Evolutionary conservation across 805 yeast species (phyloP).

Genomic region (Nakazawaea sp.): DNA sequence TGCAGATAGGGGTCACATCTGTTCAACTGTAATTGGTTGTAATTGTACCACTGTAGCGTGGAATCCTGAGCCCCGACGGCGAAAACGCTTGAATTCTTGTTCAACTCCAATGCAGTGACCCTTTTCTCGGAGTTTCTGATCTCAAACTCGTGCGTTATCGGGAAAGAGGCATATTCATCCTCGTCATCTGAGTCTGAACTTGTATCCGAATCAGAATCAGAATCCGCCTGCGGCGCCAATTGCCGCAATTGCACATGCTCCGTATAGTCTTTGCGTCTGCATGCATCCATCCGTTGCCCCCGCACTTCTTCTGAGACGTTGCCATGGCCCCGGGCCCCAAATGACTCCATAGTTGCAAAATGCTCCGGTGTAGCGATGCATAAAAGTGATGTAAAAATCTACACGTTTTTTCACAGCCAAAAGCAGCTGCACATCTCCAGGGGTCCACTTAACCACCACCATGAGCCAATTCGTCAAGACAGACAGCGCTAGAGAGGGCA

Average conservation of each 20-base stretch:
- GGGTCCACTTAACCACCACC: too few relatives aligned
- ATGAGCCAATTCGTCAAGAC: conserved; percentile 22
- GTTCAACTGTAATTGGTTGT: conserved; percentile 22
- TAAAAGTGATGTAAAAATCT: too few relatives aligned
- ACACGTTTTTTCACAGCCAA: too few relatives aligned
- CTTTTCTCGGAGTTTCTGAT: conserved; percentile 16
- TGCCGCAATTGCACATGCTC: conserved; percentile 12
- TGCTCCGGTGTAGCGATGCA: too few relatives aligned
- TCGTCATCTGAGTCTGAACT: conserved; percentile 16
- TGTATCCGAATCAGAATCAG: conserved; percentile 13
- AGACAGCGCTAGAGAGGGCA: conserved; percentile 42
- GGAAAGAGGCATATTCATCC: conserved; percentile 24
- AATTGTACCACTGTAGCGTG: conserved; percentile 23
- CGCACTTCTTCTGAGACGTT: too few relatives aligned
- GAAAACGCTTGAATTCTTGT: conserved; percentile 20
- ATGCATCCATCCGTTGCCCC: conserved; percentile 1
- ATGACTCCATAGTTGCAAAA: too few relatives aligned
- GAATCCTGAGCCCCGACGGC: conserved; percentile 21
- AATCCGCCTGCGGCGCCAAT: conserved; percentile 7
- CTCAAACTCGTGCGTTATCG: conserved; percentile 25
- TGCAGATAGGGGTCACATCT: conserved; percentile 11
- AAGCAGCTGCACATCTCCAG: too few relatives aligned
- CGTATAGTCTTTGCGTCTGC: conserved; percentile 5
- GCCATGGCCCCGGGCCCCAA: too few relatives aligned
- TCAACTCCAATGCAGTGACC: conserved; percentile 18